Conservation (phyloP, 2,329 filamentous ascomycete genomes). For the Delphinella strobiligena region DNA sequence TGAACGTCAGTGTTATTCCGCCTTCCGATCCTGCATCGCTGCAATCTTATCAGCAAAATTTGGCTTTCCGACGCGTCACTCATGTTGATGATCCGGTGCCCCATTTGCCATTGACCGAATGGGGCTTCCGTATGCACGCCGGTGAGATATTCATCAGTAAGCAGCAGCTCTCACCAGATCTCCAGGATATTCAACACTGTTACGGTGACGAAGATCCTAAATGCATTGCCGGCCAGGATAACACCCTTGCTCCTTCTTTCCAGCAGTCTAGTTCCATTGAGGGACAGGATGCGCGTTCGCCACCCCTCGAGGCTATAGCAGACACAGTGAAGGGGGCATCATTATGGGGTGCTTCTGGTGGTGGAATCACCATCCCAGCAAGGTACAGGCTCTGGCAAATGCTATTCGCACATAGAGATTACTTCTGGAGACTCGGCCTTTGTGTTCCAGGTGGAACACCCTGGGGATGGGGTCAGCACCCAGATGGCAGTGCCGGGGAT, state of each 20-base stretch:
- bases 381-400: conserved; percentile 78
- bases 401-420: conserved; percentile 88
- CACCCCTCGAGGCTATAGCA: no score
- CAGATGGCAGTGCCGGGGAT: background rate
- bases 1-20: conserved; percentile 8
- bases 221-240: conserved; percentile 56
- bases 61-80: conserved; percentile 63
- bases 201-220: conserved; percentile 55
- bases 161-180: conserved; percentile 51
- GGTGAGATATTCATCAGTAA: conserved; percentile 83
- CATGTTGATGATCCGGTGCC: conserved; percentile 82
- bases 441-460: conserved; percentile 53
- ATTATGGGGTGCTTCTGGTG: background rate
- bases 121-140: conserved; percentile 75
- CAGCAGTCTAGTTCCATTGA: background rate
- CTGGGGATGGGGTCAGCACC: conserved; percentile 3
- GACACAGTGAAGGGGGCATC: conserved; percentile 1
- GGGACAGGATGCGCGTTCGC: no score
- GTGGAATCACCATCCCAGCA: conserved; percentile 25
- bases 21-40: conserved; percentile 9
- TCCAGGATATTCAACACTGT: conserved; percentile 60
- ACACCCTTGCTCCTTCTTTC: conserved; percentile 13
- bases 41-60: conserved; percentile 15
- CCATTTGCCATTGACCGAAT: conserved; percentile 71
- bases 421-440: conserved; percentile 86